Evolutionary conservation across 495 filamentous ascomycete genomes (phyloP).

Genomic region (Neurospora intermedia): DNA sequence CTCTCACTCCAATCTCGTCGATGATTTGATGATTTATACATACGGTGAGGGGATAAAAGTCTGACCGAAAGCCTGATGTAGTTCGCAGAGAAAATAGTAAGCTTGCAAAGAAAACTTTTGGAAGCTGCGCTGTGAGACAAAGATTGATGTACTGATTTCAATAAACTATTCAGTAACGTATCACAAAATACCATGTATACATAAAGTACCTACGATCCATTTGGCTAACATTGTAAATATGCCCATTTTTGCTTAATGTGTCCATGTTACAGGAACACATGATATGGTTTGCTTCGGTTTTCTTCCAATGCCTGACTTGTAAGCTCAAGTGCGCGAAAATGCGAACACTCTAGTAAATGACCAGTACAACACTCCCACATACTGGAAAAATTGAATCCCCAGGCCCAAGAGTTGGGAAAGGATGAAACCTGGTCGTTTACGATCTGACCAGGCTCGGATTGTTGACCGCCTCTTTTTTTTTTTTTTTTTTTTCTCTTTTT

Average conservation of each 20-base stretch:
- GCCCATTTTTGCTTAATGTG: neutral
- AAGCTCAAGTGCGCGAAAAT: neutral
- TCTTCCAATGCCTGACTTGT: neutral
- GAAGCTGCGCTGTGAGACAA: neutral
- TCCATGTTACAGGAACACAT: neutral
- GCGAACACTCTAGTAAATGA: neutral
- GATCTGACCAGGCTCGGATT: neutral
- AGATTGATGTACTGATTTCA: neutral
- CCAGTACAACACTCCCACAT: neutral
- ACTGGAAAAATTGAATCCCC: neutral
- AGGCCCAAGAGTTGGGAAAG: neutral
- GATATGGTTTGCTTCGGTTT: neutral
- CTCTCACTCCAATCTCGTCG: neutral
- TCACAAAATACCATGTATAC: neutral
- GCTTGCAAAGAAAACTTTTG: neutral
- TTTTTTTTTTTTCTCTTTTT: neutral
- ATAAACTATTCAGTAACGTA: neutral
- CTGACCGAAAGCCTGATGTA: neutral
- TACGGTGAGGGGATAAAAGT: neutral
- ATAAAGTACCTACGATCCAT: neutral
- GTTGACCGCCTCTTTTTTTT: neutral
- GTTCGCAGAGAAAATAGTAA: neutral
- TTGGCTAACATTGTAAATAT: neutral
- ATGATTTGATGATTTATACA: neutral
- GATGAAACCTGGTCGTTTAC: neutral